phyloP scores from a whole-genome alignment of 257 asterid species.

The Nicotiana benthamiana region DNA sequence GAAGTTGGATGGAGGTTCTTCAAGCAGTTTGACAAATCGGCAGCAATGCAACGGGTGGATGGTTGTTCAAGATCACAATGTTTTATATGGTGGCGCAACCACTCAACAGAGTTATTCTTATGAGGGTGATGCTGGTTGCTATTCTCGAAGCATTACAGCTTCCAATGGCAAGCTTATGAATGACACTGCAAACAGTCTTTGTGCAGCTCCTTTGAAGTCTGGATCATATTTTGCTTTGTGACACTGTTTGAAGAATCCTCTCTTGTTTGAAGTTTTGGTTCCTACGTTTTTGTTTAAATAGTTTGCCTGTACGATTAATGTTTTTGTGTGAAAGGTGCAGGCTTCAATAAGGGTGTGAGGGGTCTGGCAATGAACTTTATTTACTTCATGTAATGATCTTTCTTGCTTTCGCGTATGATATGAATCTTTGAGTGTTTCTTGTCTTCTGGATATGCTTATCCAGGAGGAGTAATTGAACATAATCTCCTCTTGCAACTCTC shows the following conservation, averaged over 20 bases:
- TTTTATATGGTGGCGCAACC: constrained; percentile 46
- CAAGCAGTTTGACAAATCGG: constrained; percentile 25
- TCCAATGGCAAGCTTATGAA: constrained; percentile 26
- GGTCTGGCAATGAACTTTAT: not conserved
- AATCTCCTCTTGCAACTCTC: not conserved
- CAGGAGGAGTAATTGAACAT: not conserved
- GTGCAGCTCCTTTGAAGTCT: constrained; percentile 20
- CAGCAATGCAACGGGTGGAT: constrained; percentile 57
- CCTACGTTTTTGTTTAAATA: not conserved
- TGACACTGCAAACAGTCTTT: constrained; percentile 28
- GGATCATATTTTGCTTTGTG: not conserved
- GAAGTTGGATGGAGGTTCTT: constrained; percentile 2
- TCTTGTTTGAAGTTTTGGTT: not conserved
- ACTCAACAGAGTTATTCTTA: constrained; percentile 33
- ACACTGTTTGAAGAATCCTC: not conserved
- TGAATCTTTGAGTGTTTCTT: not conserved
- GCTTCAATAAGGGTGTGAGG: not conserved
- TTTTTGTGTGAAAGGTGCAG: not conserved
- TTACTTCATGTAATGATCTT: not conserved
- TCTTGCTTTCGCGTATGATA: not conserved
- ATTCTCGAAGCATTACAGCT: constrained; percentile 30
- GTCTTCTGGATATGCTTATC: not conserved
- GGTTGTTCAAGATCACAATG: constrained; percentile 44
- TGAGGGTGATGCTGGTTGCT: constrained; percentile 34
- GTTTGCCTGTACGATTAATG: not conserved